Evolutionary conservation across 306 rosid genomes (phyloP), one percentile per base, ranked within the genome.

Genomic region (Morella rubra): DNA sequence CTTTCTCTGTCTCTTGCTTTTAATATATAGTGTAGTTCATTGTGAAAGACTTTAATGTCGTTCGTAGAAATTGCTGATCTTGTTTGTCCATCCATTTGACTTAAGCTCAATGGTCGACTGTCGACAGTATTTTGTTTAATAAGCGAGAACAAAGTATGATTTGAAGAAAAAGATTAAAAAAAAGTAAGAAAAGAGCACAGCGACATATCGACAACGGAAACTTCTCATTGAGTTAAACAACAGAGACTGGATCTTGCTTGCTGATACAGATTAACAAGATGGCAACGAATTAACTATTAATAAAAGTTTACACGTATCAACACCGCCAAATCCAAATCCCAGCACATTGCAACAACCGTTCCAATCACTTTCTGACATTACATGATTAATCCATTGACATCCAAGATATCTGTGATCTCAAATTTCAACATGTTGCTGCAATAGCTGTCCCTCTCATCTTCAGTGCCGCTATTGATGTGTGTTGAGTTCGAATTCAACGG

Each of bases 401-500:
- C 87, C 45, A 86, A 83, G 42, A 89, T 40, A 68, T 89, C 84
- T 12, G 89, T 83, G 77, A 96, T 81, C 75, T 92, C 90, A 77
- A 92, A 96, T 73, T 79, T 82, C 81, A 91, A 80, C 80, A 86
- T 82, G 78, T 86, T 80, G 69, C 89, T 83, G 10, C 90, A 87
- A 66, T 92, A 89, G 87, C 97, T 92, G 58, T 92, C 96, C 60
- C 87, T 86, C 75, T 96, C 99, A 51, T 92, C 99, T 77, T 95
- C 97, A 1, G 89, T 82, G 56, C 74, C 74, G 84, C 90, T 81
- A 12, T 79, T 81, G 67, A 89, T 60, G 53, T 77, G 69, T 1
- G 93, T 85, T 1, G 97, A 95, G 65, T 81, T 92, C 0, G 98
- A 95, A 58, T 94, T 92, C 80, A 91, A 71, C 13, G 84, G 89